Evolutionary conservation across 768 basidiomycete genomes (phyloP), one percentile per base, ranked within the genome.

Genomic region (Russula emetica): DNA sequence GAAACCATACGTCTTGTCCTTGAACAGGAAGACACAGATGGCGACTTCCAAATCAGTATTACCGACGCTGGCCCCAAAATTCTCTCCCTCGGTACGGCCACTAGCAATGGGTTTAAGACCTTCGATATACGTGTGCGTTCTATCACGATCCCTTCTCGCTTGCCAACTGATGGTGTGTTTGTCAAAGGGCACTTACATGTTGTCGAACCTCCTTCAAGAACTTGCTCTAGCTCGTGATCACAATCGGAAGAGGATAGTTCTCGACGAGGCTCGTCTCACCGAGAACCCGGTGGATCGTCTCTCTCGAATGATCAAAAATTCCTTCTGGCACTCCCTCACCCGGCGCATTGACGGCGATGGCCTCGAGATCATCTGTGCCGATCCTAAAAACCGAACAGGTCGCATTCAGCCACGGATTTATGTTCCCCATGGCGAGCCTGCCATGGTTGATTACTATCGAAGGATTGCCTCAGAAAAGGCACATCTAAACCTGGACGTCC

Each of bases 141-240:
- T 22, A 10, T 38, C 34, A n/a, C n/a, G 7, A 30, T 57, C 36
- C 22, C 24, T 18, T 64, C 20, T 40, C 24, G 60, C 50, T 20
- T 60, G 22, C 63, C 61, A 66, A 55, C 62, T 68, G 58, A 66
- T 30, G 49, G 30, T 6, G 1, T 57, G 56, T 28, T 66, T 16
- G 64, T 58, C 70, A 18, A 72, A 95, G 89, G 96, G 97, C 47
- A 98, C 90, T n/a, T 99, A 98, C 76, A 98, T 98, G 96, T 80
- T 99, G 52, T 98, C 96, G 14, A 98, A 98, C 76, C 84, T 99
- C 28, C 82, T 99, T n/a, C 96, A 99, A 79, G 96, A 99, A 74
- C 87, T 99, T 53, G 96, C 96, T 2, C 85, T 98, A 24, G 96
- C 97, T 7, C 86, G 93, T 10, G 96, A 98, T 72, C 94, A 96